A percentile compares a stretch with the other conserved stretches of the same genome.
Conservation (phyloP, 345 rosid species). For the Corchorus capsularis region DNA sequence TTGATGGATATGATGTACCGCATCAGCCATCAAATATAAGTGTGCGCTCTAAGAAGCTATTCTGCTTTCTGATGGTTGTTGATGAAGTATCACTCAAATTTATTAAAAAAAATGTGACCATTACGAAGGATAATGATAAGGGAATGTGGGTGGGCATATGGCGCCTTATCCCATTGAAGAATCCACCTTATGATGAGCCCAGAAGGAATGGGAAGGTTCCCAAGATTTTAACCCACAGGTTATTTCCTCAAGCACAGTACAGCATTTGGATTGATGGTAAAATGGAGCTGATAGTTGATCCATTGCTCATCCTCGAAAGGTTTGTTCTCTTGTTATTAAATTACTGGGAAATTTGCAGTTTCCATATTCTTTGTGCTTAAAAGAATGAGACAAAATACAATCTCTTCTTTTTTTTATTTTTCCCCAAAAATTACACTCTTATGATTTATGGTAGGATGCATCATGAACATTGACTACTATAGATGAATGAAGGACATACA, state of each 20-base stretch:
- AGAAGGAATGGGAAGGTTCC: slow-evolving; percentile 90
- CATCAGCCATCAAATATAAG: slow-evolving; percentile 91
- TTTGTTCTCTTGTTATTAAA: slow-evolving; percentile 21
- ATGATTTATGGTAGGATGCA: not conserved
- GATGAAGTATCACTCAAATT: slow-evolving; percentile 78
- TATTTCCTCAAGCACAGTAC: slow-evolving; percentile 89
- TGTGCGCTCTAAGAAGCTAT: slow-evolving; percentile 67
- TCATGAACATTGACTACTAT: not conserved
- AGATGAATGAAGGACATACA: not conserved
- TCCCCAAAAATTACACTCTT: too few species aligned
- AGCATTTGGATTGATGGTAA: slow-evolving; percentile 99
- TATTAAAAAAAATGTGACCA: slow-evolving; percentile 61
- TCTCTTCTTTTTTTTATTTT: too few species aligned
- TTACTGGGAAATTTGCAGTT: not conserved
- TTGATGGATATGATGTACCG: slow-evolving; percentile 89
- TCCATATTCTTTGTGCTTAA: not conserved
- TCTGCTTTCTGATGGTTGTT: slow-evolving; percentile 91
- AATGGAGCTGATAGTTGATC: slow-evolving; percentile 96
- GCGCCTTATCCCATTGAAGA: slow-evolving; percentile 83
- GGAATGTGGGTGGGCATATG: slow-evolving; percentile 94
- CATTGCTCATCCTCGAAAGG: slow-evolving; percentile 92
- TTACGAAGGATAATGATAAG: slow-evolving; percentile 61
- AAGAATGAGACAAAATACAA: not conserved
- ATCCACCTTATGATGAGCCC: slow-evolving; percentile 93
- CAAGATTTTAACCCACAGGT: slow-evolving; percentile 86